Evolutionary conservation across 352 stramenopile genomes (phyloP), one percentile per base, ranked within the genome.

Genomic region (Phytophthora rubi): DNA sequence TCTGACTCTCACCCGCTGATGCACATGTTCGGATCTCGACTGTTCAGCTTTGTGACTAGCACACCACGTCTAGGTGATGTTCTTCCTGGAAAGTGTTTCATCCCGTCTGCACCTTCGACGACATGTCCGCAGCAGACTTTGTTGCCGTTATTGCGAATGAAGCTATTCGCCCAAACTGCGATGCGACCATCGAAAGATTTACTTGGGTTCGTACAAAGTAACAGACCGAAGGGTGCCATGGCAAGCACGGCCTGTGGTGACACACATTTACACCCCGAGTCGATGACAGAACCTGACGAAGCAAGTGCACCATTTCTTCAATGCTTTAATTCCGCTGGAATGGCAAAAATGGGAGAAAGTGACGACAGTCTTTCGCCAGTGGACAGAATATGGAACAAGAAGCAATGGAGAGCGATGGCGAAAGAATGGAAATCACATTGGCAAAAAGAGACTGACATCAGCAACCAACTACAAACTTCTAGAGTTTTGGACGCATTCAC

Each of bases 1-100:
- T 94, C 86, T 6, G 86, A 94, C 54, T 91, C 84, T 5, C 86
- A 91, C 62, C 84, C 84, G 2, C 53, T 92, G 56, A 92, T 94
- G 81, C 81, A 91, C 64, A 68, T 91, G 45, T 92, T 94, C 53
- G 84, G 86, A 3, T 82, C 81, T 45, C 75, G 86, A 2, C 62
- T 94, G 44, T 94, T 94, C 51, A 92, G 86, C 62, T 86, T 94
- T 60, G 75, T 78, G 37, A 90, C 83, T 32, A 85, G 78, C 6
- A 87, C 81, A 1, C 83, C 84, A 16, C 51, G 67, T 39, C 71
- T 92, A 5, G 57, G 70, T 2, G 68, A 79, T 10, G 61, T 90
- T 4, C 52, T 91, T 9, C 64, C 69, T 16, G 71, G 71, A 15
- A 90, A 83, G 45, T 80, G 69, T 49, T 89, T 88, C 53, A 65